Percentiles rank a stretch among this genome's conserved stretches.
phyloP scores from a whole-genome alignment of 2,329 filamentous ascomycete genomes.

The Aureobasidium zeae region DNA sequence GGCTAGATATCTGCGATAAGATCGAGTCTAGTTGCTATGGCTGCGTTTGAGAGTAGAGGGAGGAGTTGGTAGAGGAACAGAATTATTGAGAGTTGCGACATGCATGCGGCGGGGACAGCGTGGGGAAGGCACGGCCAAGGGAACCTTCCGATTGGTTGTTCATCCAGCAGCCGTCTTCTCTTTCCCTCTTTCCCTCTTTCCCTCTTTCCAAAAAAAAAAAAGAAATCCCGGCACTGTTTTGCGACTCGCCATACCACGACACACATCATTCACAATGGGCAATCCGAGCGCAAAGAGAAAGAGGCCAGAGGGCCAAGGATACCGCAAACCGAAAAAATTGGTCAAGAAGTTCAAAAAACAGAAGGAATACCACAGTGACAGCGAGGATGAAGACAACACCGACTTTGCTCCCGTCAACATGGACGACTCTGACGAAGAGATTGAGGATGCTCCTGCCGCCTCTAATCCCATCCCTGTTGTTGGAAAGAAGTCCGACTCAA shows the following conservation, averaged over 20 bases:
- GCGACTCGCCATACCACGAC: background rate
- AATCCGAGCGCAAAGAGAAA: conserved; percentile 36
- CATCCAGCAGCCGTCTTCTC: too few species aligned
- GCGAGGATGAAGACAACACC: conserved; percentile 38
- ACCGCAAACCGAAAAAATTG: conserved; percentile 43
- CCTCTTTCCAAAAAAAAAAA: too few species aligned
- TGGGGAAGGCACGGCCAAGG: too few species aligned
- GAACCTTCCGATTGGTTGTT: too few species aligned
- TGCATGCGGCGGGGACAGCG: too few species aligned
- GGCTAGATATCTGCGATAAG: conserved; percentile 15
- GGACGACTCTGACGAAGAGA: conserved; percentile 37
- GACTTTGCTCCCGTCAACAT: conserved; percentile 44
- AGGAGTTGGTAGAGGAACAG: background rate
- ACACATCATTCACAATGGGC: conserved; percentile 15
- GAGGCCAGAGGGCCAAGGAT: conserved; percentile 20
- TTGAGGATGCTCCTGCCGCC: conserved; percentile 22
- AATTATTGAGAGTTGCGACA: background rate
- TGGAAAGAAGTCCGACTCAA: background rate
- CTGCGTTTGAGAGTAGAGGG: background rate
- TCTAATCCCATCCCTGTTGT: conserved; percentile 18
- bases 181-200: too few species aligned
- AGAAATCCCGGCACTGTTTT: conserved; percentile 1
- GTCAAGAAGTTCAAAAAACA: conserved; percentile 55
- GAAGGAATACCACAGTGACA: conserved; percentile 54
- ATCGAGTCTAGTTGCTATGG: conserved; percentile 13